Evolutionary conservation across 129 eudicot species (phyloP).

Genomic region (Logfia minima): DNA sequence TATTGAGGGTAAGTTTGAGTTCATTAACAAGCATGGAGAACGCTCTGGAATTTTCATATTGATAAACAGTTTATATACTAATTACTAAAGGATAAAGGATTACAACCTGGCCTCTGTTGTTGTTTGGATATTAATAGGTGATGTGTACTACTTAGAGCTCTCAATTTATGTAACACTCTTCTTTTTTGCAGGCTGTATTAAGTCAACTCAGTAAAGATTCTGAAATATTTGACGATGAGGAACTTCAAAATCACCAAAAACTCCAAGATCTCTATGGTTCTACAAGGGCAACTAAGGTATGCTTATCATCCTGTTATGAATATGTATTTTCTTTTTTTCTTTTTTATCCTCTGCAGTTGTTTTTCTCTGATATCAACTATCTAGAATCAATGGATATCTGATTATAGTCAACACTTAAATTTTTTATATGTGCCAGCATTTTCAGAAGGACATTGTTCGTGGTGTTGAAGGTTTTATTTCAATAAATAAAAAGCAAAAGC

Average conservation of each 20-base stretch:
- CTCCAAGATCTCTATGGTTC: slow-evolving; percentile 73
- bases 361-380: slow-evolving; percentile 11
- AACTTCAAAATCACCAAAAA: slow-evolving; percentile 51
- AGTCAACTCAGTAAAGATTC: slow-evolving; percentile 76
- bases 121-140: neutral
- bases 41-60: neutral
- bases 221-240: slow-evolving; percentile 53
- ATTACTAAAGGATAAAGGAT: neutral
- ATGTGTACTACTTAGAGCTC: neutral
- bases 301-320: neutral
- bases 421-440: slow-evolving; percentile 63
- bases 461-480: slow-evolving; percentile 73
- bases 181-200: slow-evolving; percentile 62
- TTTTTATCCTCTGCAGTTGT: neutral
- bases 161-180: neutral
- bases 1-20: neutral
- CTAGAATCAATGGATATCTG: slow-evolving; percentile 28
- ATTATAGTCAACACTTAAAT: neutral
- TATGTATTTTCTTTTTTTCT: neutral
- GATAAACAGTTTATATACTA: neutral
- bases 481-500: slow-evolving; percentile 68
- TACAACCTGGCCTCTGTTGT: neutral
- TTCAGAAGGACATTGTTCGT: slow-evolving; percentile 88
- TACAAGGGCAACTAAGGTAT: slow-evolving; percentile 90
- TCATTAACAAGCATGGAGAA: neutral